Evolutionary conservation across 116 monocot genomes (phyloP).

Genomic region (Posidonia oceanica): DNA sequence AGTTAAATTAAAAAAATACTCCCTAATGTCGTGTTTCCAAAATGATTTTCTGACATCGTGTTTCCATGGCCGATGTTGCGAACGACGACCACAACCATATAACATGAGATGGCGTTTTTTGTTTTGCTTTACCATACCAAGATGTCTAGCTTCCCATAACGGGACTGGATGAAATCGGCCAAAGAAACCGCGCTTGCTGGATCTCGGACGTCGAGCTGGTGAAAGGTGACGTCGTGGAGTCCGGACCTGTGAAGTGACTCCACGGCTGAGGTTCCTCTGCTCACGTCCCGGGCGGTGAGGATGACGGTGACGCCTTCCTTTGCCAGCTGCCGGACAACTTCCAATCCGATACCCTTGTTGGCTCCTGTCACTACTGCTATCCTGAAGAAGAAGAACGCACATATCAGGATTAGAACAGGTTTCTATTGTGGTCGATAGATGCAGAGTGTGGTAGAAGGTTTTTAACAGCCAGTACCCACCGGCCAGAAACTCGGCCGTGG

Average conservation of each 20-base stretch:
- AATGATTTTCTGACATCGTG: no score
- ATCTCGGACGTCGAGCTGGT: slow-evolving; percentile 65
- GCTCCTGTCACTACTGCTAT: slow-evolving; percentile 10
- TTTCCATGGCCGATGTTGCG: no score
- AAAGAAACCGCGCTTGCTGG: slow-evolving; percentile 17
- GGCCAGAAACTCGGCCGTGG: no score
- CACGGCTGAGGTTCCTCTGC: slow-evolving; percentile 32
- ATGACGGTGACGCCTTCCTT: slow-evolving; percentile 39
- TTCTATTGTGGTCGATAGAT: no score
- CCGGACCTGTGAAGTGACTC: slow-evolving; percentile 19
- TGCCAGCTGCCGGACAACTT: slow-evolving; percentile 38
- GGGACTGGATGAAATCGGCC: slow-evolving; percentile 21
- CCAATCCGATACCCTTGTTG: slow-evolving; percentile 81
- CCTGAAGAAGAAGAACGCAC: background rate
- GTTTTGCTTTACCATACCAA: slow-evolving; percentile 24
- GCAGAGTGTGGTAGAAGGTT: no score
- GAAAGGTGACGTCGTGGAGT: slow-evolving; percentile 31
- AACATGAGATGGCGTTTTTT: no score
- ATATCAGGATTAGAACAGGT: no score
- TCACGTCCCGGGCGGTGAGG: slow-evolving; percentile 49
- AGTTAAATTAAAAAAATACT: no score
- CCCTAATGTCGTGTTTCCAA: no score
- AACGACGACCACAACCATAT: no score
- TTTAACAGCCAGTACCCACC: no score
- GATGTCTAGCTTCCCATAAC: slow-evolving; percentile 66